Percentiles rank a stretch among this genome's conserved stretches.
These are phyloP conservation scores for Trichoderma brevicompactum DNA, from an alignment of 2,329 filamentous ascomycete species.

Conservation along the genomic window DNA sequence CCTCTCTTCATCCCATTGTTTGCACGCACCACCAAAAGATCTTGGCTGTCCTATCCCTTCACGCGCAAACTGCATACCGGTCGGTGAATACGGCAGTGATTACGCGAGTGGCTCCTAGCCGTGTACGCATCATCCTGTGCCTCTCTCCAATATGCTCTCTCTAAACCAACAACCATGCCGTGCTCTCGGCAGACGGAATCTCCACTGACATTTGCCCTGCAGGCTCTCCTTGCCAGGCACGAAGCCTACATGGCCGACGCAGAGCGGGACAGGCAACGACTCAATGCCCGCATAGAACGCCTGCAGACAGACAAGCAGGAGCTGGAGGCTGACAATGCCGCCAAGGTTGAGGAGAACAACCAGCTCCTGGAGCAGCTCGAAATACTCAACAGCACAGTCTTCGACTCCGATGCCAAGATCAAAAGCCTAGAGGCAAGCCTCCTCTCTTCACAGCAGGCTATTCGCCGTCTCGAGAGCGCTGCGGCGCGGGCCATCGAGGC, in stretches of 20 bases:
- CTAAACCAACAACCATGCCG: conserved; percentile 1
- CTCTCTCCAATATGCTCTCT: not conserved
- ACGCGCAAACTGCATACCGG: conserved; percentile 14
- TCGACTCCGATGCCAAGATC: conserved; percentile 79
- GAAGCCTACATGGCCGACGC: conserved; percentile 93
- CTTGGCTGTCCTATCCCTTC: not conserved
- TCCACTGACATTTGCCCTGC: conserved; percentile 72
- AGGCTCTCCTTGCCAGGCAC: conserved; percentile 91
- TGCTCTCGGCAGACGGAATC: conserved; percentile 39
- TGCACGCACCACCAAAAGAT: not conserved
- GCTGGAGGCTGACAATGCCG: conserved; percentile 76
- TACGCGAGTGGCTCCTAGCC: not conserved
- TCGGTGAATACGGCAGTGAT: not conserved
- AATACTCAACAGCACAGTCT: conserved; percentile 75
- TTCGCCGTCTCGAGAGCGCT: conserved; percentile 74
- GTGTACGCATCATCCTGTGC: conserved; percentile 15
- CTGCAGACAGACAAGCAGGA: conserved; percentile 75
- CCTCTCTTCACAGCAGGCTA: conserved; percentile 74
- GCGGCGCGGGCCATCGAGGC: conserved; percentile 76
- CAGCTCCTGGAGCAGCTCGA: conserved; percentile 83
- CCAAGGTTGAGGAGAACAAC: conserved; percentile 81
- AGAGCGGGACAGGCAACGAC: conserved; percentile 77
- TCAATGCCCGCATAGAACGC: conserved; percentile 72
- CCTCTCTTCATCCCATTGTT: conserved; percentile 7
- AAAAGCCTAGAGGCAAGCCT: conserved; percentile 76